phyloP scores from a whole-genome alignment of 2,329 filamentous ascomycete species.

The Colletotrichum musicola region DNA sequence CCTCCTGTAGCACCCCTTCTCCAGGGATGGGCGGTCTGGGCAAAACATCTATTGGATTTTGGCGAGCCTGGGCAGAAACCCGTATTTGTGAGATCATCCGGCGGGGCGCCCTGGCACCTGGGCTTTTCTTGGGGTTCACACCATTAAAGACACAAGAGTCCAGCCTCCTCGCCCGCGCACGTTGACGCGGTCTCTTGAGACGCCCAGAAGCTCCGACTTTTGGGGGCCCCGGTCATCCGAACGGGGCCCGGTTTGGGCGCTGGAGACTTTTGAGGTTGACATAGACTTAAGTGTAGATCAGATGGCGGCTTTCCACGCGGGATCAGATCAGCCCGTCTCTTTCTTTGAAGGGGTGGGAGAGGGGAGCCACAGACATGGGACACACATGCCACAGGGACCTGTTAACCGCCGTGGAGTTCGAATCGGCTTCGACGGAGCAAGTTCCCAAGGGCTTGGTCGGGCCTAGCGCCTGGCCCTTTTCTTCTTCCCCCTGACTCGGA shows the following conservation, averaged over 20 bases:
- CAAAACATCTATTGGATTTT: conserved; percentile 30
- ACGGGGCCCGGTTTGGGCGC: not conserved
- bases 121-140: conserved; percentile 7
- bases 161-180: conserved; percentile 2
- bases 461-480: not conserved
- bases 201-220: not conserved
- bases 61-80: conserved; percentile 28
- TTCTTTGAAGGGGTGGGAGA: not conserved
- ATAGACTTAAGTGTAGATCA: conserved; percentile 4
- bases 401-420: not conserved
- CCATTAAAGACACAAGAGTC: not conserved
- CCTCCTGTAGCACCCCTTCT: not conserved
- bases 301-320: not conserved
- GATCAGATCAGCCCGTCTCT: not conserved
- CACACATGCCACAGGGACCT: not conserved
- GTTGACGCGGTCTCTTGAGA: not conserved
- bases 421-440: conserved; percentile 7
- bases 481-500: not conserved
- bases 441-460: conserved; percentile 15
- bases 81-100: conserved; percentile 29
- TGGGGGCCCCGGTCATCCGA: not conserved
- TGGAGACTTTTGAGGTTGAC: conserved; percentile 8
- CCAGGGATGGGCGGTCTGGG: conserved; percentile 30
- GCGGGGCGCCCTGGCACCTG: conserved; percentile 12
- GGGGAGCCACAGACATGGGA: not conserved